Evolutionary conservation across 345 rosid species (phyloP), one percentile per base, ranked within the genome.

Genomic region (Eucalyptus pauciflora): DNA sequence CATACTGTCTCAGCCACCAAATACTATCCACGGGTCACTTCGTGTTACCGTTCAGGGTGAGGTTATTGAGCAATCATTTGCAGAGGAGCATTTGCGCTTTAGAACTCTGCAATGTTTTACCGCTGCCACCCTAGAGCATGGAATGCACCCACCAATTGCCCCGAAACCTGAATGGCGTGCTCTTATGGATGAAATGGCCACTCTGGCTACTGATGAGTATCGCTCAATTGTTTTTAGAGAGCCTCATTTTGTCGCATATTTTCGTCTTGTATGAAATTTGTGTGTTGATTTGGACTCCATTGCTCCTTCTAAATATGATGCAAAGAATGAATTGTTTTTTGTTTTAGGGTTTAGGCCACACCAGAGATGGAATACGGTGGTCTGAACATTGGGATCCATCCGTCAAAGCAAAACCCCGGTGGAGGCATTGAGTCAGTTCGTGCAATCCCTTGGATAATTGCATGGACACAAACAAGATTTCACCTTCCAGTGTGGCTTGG

Each of bases 391-490:
- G 98, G 99, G 87, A 97, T 99, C 85, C 94, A 99, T 87, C 99
- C 98, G 24, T 95, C 98, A 45, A 98, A 97, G 94, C 87, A 98
- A 92, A 97, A 96, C 91, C 96, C 98, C 31, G 95, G 97, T 85
- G 99, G 97, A 48, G 99, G 99, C 60, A 98, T 98, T 7, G 99
- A 96, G 91, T 94, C 96, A 80, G 96, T 98, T 15, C 96, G 96
- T 88, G 99, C 99, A 67, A 98, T 98, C 91, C 99, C 99, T 41
- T 98, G 99, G 99, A 96, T 96, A 89, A 94, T 98, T 95, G 99
- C 99, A 9, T 95, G 99, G 99, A 97, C 99, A 1, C 99, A 98
- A 89, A 97, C 99, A 50, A 94, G 99, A 90, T 98, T 98, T 90
- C 98, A 96, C 92, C 98, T 94, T 87, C 99, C 99, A 1, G 97